Base-by-base conservation (phyloP, 768 basidiomycete genomes). In the Gautieria morchelliformis region DNA sequence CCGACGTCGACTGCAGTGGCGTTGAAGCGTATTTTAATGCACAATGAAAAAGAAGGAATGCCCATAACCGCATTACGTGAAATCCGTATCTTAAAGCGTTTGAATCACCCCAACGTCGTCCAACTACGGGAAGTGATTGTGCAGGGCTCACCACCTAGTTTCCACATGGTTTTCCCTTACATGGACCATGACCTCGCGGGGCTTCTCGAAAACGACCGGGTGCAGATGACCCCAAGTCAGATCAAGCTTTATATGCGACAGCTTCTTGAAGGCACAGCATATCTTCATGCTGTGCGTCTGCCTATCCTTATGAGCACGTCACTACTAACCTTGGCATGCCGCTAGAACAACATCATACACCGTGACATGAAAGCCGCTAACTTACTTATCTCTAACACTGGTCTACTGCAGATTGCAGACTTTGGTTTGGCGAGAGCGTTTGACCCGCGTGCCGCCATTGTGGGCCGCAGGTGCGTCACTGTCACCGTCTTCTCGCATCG, bases 331-430 rank as follows among this genome's bases (percentile, higher is more conserved):
- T 14, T 37, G 33, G 41, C 22, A 19, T 20, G 5, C 11, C 57
- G 46, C 7, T 58, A 97, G 95, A 96, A 98, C 70, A 83, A 91
- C 62, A 95, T 97, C 64, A 77, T 99, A 4, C 96, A 99, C 69
- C 92, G 96, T 46, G 96, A 99, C 65, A 94, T 99, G 89, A 99
- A 99, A 68, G 90, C 96, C 4, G 96, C 96, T 35, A 99, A 99
- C 67, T 73, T 98, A 51, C 84, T 99, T 48, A 95, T 99, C 52
- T 87, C 85, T 56, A 93, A 94, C 66, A 72, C 76, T 5, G 96
- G 96, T 4, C 76, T 78, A 20, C 75, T 98, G 15, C 84, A 85
- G 64, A 87, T 99, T 59, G 96, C 94, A 4, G 96, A 99, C 70
- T 97, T 99, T 62, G 96, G 96, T 69, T 81, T 99, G 10, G 96